phyloP scores from a whole-genome alignment of 768 basidiomycete species.

The Tulasnella sp. region DNA sequence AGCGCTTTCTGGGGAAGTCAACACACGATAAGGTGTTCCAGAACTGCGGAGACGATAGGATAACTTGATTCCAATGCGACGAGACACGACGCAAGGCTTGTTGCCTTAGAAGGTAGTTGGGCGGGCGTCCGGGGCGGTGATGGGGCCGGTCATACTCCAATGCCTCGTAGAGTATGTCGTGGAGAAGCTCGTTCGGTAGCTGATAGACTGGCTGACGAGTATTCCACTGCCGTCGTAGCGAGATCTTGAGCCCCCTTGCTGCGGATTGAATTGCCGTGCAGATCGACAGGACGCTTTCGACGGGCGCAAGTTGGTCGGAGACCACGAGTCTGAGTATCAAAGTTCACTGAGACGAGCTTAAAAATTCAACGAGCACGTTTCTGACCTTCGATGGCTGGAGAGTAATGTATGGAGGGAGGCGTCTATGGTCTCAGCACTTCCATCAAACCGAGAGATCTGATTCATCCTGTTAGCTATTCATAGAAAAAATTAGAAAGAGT shows the following conservation, averaged over 20 bases:
- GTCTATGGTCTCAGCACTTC: too few species aligned
- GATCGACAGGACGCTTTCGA: not conserved
- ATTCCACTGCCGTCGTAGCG: not conserved
- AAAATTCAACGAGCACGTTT: too few species aligned
- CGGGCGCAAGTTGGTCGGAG: too few species aligned
- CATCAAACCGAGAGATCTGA: too few species aligned
- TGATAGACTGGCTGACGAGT: not conserved
- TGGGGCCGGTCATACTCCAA: not conserved
- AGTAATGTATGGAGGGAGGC: too few species aligned
- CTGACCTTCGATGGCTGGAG: too few species aligned
- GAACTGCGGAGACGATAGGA: not conserved
- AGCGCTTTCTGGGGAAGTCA: not conserved
- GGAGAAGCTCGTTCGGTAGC: not conserved
- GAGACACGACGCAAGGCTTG: not conserved
- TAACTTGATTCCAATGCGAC: not conserved
- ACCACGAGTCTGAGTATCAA: too few species aligned
- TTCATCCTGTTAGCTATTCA: too few species aligned
- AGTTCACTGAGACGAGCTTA: too few species aligned
- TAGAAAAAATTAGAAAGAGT: too few species aligned
- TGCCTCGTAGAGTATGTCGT: not conserved
- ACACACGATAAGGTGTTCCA: not conserved
- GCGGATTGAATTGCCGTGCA: not conserved
- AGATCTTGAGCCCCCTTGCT: not conserved
- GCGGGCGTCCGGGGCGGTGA: not conserved
- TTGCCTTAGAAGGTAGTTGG: not conserved